Base-by-base conservation (phyloP, 2,329 filamentous ascomycete species). In the Tolypocladium ophioglossoides region DNA sequence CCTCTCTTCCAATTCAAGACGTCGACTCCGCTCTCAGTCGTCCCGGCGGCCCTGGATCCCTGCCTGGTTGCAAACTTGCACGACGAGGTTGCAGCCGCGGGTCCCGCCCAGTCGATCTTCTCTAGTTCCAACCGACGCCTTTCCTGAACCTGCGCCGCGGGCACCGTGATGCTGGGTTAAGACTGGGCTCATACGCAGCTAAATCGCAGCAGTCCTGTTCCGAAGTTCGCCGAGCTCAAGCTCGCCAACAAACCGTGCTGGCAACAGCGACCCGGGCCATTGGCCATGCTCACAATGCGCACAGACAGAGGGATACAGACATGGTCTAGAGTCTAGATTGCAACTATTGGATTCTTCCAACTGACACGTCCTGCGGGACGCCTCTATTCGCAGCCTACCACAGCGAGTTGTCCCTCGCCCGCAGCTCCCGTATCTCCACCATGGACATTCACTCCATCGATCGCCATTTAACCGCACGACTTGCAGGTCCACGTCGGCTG, bases 381-480 rank as follows among this genome's bases (percentile, higher is more conserved):
- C 11, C 20, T 44, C 20, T 34, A 16, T 27, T 20, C 38, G 39
- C 35, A 49, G 12, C 27, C 38, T 61, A 11, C 32, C 61, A 68
- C 60, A 59, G 62, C 51, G 76, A 79, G 56, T 64, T 74, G 12
- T 76, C 71, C 66, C 82, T 82, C 68, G 73, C 2, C 78, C 78
- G 62, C 80, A 84, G 3, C 71, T 65, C 20, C 74, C 74, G 59
- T 80, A 83, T 27, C 74, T 78, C 79, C 79, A 82, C 77, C 78
- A 82, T 58, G 75, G 71, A 47, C n/a, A n/a, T n/a, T n/a, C n/a
- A n/a, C n/a, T n/a, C 70, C 68, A 54, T 80, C 77, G 70, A 82
- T 78, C 30, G 68, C 63, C 2, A 71, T 77, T 10, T 73, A 20
- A 39, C 37, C 74, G 58, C 81, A 84, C 53, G 72, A 71, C 18